Evolutionary conservation across 2,329 filamentous ascomycete genomes (phyloP).

Genomic region (Phialophora chinensis): DNA sequence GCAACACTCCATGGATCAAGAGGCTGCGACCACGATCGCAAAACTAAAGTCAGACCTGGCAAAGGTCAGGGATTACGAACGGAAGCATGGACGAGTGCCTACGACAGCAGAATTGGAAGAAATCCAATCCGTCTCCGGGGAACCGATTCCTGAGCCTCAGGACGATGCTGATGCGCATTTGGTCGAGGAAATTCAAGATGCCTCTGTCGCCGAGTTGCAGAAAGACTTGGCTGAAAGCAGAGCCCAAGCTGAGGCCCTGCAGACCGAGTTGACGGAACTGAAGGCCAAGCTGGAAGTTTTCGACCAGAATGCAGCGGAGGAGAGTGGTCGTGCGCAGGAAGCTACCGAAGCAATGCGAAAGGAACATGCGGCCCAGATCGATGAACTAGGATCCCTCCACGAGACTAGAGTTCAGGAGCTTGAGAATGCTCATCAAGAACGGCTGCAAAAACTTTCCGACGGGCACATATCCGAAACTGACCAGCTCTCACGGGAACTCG

Average conservation of each 20-base stretch:
- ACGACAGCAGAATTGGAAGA: conserved; percentile 34
- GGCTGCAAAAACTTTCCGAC: conserved; percentile 50
- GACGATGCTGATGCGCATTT: conserved; percentile 10
- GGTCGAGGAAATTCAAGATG: not conserved
- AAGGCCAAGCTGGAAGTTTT: conserved; percentile 48
- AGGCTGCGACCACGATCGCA: conserved; percentile 38
- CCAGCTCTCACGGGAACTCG: conserved; percentile 15
- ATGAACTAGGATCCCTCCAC: conserved; percentile 32
- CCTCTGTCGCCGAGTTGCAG: conserved; percentile 14
- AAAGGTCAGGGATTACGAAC: conserved; percentile 38
- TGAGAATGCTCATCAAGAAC: conserved; percentile 27
- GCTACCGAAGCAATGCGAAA: conserved; percentile 43
- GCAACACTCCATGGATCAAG: conserved; percentile 38
- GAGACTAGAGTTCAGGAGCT: conserved; percentile 29
- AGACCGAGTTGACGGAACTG: conserved; percentile 43
- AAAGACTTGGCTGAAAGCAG: conserved; percentile 28
- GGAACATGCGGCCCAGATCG: conserved; percentile 31
- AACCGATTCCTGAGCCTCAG: conserved; percentile 13
- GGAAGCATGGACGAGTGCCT: conserved; percentile 35
- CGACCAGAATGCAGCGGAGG: conserved; percentile 48
- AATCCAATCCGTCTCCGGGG: conserved; percentile 23
- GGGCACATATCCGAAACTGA: conserved; percentile 22
- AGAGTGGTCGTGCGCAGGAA: conserved; percentile 48
- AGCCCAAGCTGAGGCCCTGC: conserved; percentile 30
- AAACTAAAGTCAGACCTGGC: conserved; percentile 41